Base-by-base conservation (phyloP, 805 yeast genomes). In the Zygoascus ofunaensis region DNA sequence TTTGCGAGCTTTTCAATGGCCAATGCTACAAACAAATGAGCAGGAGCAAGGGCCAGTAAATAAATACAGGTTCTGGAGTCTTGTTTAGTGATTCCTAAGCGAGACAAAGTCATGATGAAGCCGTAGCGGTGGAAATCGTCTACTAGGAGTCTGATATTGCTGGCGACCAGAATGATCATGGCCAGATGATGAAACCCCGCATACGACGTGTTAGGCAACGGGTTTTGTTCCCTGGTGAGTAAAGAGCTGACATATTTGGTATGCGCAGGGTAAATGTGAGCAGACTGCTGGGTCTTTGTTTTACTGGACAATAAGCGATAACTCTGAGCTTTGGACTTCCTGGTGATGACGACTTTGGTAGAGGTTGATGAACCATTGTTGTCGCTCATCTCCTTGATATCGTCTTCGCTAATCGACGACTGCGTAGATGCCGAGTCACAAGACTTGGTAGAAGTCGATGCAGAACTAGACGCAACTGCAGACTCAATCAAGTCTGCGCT, bases 111-210 rank as follows among this genome's bases (percentile, higher is more conserved):
- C 44, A 55, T 55, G 32, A 58, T 51, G 38, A 67, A 51, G 26
- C 72, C 73, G 43, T 62, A 60, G 41, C 55, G 60, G 19, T 52
- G 49, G 53, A 64, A 65, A 50, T 69, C 69, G 35, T 61, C 64
- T 35, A 61, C 49, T 28, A 68, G 48, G 23, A 68, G 55, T n/a
- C 71, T 61, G 34, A 67, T 48, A 41, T 69, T 68, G 30, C 71
- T 67, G 23, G 61, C 55, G 22, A 60, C 55, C 20, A 70, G 59
- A 2, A 65, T 52, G 12, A 69, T 60, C 60, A 67, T 55, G 12
- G 64, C 58, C 38, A 70, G 53, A 45, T 69, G 70, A 37, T 63
- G 61, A 52, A 69, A 62, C 14, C 74, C 74, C 14, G 55, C 51
- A 48, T 52, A 61, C 12, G 63, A 57, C 12, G 56, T 53, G 17